These are phyloP conservation scores for Sonneratia alba DNA, from an alignment of 345 rosid genomes.

Conservation along the genomic window DNA sequence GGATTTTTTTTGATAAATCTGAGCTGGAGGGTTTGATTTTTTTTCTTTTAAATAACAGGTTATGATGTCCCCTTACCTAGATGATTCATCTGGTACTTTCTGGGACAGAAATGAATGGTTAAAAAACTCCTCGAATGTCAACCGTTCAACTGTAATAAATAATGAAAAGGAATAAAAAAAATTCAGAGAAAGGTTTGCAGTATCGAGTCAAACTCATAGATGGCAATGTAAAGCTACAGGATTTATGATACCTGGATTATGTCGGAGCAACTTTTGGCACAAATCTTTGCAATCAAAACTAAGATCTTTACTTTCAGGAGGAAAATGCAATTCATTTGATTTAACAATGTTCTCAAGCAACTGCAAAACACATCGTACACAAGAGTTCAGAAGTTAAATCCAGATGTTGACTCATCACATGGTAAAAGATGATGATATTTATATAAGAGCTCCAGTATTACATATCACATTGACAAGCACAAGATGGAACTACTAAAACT, in stretches of 20 bases:
- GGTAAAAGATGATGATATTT: background rate
- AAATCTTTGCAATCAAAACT: constrained; percentile 70
- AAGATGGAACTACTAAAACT: background rate
- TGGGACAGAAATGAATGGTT: constrained; percentile 71
- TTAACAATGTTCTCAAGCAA: constrained; percentile 82
- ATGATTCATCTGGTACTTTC: constrained; percentile 34
- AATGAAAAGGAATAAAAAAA: background rate
- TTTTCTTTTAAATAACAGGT: constrained; percentile 1
- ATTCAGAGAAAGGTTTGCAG: background rate
- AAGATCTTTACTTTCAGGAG: constrained; percentile 45
- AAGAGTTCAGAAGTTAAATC: background rate
- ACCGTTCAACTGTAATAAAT: constrained; percentile 67
- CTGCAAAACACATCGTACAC: constrained; percentile 27
- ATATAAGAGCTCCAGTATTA: background rate
- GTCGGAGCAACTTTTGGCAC: constrained; percentile 78
- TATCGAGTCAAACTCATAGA: background rate
- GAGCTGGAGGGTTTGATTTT: too few species aligned
- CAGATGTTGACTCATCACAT: background rate
- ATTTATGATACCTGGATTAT: constrained; percentile 66
- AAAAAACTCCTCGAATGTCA: constrained; percentile 94
- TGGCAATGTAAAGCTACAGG: background rate
- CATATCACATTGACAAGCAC: background rate
- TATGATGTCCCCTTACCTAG: constrained; percentile 34
- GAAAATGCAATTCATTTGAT: constrained; percentile 76
- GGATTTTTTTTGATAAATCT: too few species aligned